These are phyloP conservation scores for Colletotrichum endophyticum DNA, from an alignment of 2,329 filamentous ascomycete species.

Conservation along the genomic window DNA sequence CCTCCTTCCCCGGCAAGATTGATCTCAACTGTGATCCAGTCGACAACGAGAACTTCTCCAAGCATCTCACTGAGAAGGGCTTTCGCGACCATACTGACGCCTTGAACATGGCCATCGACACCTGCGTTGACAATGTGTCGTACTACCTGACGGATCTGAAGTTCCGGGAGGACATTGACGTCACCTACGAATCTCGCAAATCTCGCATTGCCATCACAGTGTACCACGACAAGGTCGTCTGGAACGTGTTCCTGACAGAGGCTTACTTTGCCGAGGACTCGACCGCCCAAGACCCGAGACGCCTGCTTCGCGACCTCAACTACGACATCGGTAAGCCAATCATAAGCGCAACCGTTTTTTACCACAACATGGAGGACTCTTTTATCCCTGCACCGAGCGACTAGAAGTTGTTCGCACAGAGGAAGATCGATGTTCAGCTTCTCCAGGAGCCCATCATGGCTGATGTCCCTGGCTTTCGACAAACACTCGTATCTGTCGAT, in stretches of 20 bases:
- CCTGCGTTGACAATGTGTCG: neutral
- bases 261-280: neutral
- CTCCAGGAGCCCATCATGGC: neutral
- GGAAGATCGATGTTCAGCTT: neutral
- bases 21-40: neutral
- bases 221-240: neutral
- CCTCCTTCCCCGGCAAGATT: neutral
- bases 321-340: slow-evolving; percentile 8
- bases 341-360: neutral
- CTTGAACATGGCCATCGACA: neutral
- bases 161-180: slow-evolving; percentile 7
- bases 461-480: neutral
- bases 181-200: slow-evolving; percentile 10
- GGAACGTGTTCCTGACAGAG: slow-evolving; percentile 18
- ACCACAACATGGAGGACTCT: neutral
- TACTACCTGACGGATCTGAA: slow-evolving; percentile 4
- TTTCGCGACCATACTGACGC: neutral
- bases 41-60: neutral
- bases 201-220: slow-evolving; percentile 13
- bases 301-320: neutral
- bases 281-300: neutral
- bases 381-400: neutral
- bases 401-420: slow-evolving; percentile 13
- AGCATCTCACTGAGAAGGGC: neutral
- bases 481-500: neutral